phyloP scores from a whole-genome alignment of 306 rosid species.

The Abrus pulchellus region DNA sequence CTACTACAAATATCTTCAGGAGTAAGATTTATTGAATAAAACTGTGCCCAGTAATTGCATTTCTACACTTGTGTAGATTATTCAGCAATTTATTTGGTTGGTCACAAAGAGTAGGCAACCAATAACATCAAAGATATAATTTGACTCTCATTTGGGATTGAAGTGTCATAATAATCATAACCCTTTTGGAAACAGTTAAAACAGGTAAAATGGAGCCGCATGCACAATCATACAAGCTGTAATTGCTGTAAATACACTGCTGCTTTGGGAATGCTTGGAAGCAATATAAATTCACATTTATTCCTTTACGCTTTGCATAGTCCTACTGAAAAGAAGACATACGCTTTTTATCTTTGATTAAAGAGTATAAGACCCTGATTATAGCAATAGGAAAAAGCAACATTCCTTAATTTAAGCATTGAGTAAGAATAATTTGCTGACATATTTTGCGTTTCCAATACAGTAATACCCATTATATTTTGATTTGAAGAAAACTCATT shows the following conservation, averaged over 20 bases:
- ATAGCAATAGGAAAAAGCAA: not conserved
- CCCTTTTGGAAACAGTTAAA: constrained; percentile 41
- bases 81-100: not conserved
- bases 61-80: not conserved
- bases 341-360: not conserved
- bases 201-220: not conserved
- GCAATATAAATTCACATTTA: constrained; percentile 47
- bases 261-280: constrained; percentile 51
- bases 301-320: constrained; percentile 48
- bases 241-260: constrained; percentile 53
- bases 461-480: not conserved
- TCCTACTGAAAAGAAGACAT: constrained; percentile 31
- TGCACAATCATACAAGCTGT: constrained; percentile 43
- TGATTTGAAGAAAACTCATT: constrained; percentile 11
- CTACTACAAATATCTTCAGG: constrained; percentile 30
- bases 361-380: not conserved
- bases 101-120: constrained; percentile 25
- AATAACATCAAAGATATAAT: constrained; percentile 39
- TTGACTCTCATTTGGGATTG: constrained; percentile 17
- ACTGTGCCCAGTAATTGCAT: not conserved
- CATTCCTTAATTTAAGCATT: not conserved
- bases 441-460: not conserved
- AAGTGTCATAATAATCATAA: constrained; percentile 4
- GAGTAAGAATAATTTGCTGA: not conserved
- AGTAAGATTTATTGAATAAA: constrained; percentile 10